Conservation (phyloP, 1,139 yeast genomes). For the Blastobotrys arbuscula region DNA sequence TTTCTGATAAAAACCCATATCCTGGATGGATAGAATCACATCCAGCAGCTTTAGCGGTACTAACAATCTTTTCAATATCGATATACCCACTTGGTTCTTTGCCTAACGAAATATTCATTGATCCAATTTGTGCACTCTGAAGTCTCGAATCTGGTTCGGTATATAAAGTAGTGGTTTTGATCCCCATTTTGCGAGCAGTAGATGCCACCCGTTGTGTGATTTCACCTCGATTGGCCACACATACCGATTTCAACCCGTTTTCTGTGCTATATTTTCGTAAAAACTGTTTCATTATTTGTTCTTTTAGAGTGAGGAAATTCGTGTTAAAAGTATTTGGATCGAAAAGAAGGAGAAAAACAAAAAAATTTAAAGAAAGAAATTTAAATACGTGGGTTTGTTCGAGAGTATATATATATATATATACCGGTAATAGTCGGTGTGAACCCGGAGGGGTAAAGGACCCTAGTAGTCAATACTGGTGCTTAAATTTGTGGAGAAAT, state of each 20-base stretch:
- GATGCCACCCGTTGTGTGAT: slow-evolving; percentile 42
- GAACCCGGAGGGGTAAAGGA: slow-evolving; percentile 3
- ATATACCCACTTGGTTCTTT: slow-evolving; percentile 41
- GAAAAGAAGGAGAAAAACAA: not conserved
- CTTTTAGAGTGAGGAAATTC: not conserved
- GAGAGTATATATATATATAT: not conserved
- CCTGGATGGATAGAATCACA: slow-evolving; percentile 45
- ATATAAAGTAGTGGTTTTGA: slow-evolving; percentile 39
- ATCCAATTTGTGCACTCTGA: slow-evolving; percentile 38
- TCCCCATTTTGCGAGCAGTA: slow-evolving; percentile 37
- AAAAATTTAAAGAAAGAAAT: not conserved
- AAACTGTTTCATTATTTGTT: slow-evolving; percentile 5
- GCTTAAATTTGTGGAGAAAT: too few relatives aligned
- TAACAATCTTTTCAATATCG: slow-evolving; percentile 39
- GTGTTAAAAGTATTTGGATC: not conserved
- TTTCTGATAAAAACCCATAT: slow-evolving; percentile 44
- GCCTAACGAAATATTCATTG: slow-evolving; percentile 37
- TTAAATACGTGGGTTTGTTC: not conserved
- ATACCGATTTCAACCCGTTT: slow-evolving; percentile 32
- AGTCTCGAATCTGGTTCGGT: slow-evolving; percentile 42
- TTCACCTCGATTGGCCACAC: slow-evolving; percentile 46
- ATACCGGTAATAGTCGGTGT: slow-evolving; percentile 3
- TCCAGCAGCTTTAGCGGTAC: slow-evolving; percentile 36
- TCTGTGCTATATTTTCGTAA: slow-evolving; percentile 15
- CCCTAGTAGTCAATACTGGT: too few relatives aligned